Conservation (phyloP, 2,329 filamentous ascomycete species). For the Fusarium bulbicola region DNA sequence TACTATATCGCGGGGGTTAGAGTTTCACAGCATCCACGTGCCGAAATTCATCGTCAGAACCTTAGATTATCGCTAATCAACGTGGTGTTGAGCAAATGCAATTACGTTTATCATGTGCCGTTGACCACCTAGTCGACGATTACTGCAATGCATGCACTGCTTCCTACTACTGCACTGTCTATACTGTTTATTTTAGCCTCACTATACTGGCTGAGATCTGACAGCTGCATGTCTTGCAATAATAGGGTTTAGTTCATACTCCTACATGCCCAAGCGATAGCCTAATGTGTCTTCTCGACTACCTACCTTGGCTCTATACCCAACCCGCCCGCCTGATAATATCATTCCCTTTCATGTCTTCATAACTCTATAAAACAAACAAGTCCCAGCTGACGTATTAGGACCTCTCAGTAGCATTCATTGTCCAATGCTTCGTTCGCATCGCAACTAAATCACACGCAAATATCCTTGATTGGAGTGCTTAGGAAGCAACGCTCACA, state of each 20-base stretch:
- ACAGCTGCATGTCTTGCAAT: conserved; percentile 27
- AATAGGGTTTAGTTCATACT: conserved; percentile 6
- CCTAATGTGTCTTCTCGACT: conserved; percentile 27
- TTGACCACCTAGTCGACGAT: neutral
- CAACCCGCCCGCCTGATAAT: conserved; percentile 37
- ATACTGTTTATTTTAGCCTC: neutral
- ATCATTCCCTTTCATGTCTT: conserved; percentile 46
- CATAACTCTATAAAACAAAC: conserved; percentile 44
- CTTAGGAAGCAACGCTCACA: conserved; percentile 48
- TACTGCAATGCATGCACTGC: neutral
- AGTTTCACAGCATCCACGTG: conserved; percentile 26
- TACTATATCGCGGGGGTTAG: conserved; percentile 23
- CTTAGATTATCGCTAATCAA: conserved; percentile 6
- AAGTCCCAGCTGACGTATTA: conserved; percentile 27
- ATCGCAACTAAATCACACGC: conserved; percentile 16
- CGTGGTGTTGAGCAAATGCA: conserved; percentile 14
- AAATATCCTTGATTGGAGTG: neutral
- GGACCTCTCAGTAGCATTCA: conserved; percentile 31
- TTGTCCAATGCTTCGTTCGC: conserved; percentile 31
- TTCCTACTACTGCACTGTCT: neutral
- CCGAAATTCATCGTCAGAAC: neutral
- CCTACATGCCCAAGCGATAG: conserved; percentile 1
- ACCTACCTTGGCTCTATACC: conserved; percentile 23
- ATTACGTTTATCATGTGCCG: conserved; percentile 25
- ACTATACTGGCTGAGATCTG: neutral